Percentiles rank a stretch among this genome's conserved stretches.
Evolutionary conservation across 371 early-diverging fungal genomes (phyloP).

Genomic region (Apophysomyces ossiformis): DNA sequence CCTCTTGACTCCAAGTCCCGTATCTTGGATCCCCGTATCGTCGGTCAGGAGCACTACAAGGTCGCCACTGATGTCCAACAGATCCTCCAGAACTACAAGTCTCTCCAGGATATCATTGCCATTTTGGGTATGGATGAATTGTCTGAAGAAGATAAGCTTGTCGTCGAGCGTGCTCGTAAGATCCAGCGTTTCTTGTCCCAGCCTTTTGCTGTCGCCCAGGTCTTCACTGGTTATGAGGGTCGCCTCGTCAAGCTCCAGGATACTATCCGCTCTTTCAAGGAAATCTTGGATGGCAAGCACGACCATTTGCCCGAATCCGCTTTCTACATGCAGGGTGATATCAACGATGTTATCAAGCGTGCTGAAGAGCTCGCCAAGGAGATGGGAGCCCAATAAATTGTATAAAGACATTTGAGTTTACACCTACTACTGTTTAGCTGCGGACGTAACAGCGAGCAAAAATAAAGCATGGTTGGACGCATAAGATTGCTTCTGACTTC

Average conservation of each 20-base stretch:
- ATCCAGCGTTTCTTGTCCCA: conserved; percentile 97
- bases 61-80: conserved; percentile 93
- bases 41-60: conserved; percentile 93
- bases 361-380: conserved; percentile 88
- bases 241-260: conserved; percentile 90
- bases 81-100: conserved; percentile 96
- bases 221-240: conserved; percentile 97
- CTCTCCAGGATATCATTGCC: conserved; percentile 96
- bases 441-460: no score
- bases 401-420: neutral
- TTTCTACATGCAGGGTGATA: conserved; percentile 98
- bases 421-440: no score
- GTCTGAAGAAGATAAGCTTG: conserved; percentile 97
- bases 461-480: no score
- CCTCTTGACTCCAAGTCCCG: conserved; percentile 96
- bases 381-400: conserved; percentile 46
- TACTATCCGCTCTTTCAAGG: conserved; percentile 95
- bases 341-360: conserved; percentile 94
- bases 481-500: no score
- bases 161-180: conserved; percentile 94
- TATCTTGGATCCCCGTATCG: conserved; percentile 95
- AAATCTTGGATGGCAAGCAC: conserved; percentile 96
- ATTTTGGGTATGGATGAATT: conserved; percentile 97
- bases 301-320: conserved; percentile 95
- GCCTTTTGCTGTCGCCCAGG: conserved; percentile 95